phyloP scores from a whole-genome alignment of 2,329 filamentous ascomycete genomes.

The Monilinia fructicola region DNA sequence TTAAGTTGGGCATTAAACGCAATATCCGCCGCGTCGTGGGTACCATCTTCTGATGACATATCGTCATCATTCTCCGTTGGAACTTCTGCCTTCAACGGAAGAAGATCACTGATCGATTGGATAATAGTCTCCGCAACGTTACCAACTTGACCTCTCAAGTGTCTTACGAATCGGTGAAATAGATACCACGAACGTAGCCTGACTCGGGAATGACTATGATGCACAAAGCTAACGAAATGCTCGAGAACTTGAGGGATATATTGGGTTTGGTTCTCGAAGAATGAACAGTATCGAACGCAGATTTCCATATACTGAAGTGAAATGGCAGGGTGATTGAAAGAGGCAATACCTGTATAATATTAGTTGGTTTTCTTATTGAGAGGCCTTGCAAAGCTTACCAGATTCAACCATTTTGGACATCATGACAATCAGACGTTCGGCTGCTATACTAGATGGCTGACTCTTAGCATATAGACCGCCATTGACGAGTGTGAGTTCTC shows the following conservation, averaged over 20 bases:
- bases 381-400: conserved; percentile 53
- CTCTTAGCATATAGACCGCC: conserved; percentile 85
- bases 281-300: conserved; percentile 87
- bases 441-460: conserved; percentile 74
- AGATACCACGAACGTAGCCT: conserved; percentile 95
- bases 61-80: conserved; percentile 76
- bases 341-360: conserved; percentile 67
- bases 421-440: conserved; percentile 82
- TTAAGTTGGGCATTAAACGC: conserved; percentile 89
- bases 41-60: conserved; percentile 93
- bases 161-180: conserved; percentile 89
- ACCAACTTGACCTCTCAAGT: conserved; percentile 78
- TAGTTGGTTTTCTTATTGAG: conserved; percentile 31
- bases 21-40: conserved; percentile 84
- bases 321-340: conserved; percentile 85
- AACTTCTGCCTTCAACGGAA: conserved; percentile 88
- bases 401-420: conserved; percentile 95
- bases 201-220: conserved; percentile 83
- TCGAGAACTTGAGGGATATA: conserved; percentile 86
- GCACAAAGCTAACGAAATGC: conserved; percentile 86
- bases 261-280: conserved; percentile 82
- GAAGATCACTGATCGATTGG: conserved; percentile 80
- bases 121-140: conserved; percentile 91
- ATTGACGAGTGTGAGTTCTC: conserved; percentile 86
- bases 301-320: conserved; percentile 98